These are phyloP conservation scores for Aegilops sharonensis DNA, from an alignment of 176 grass and related monocot species.

Conservation along the genomic window DNA sequence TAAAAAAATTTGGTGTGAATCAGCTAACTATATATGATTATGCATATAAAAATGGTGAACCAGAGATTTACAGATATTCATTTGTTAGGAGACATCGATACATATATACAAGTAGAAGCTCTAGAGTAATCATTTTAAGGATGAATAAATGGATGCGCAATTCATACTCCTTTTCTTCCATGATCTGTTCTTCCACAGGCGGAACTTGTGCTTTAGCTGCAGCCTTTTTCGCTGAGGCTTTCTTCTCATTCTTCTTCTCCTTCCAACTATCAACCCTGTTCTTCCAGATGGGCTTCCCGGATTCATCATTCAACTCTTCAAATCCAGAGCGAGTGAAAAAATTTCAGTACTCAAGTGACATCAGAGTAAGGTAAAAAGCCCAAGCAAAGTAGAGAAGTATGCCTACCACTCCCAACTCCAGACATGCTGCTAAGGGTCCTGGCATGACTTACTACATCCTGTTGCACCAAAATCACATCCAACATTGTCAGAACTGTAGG, in stretches of 20 bases:
- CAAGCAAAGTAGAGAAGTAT: background rate
- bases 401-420: conserved; percentile 71
- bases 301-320: conserved; percentile 81
- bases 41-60: background rate
- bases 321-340: conserved; percentile 17
- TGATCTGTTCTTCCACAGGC: conserved; percentile 73
- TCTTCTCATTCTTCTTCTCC: conserved; percentile 93
- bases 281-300: conserved; percentile 96
- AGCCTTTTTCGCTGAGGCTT: conserved; percentile 62
- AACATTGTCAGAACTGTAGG: background rate
- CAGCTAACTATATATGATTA: background rate
- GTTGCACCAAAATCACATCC: conserved; percentile 32
- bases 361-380: background rate
- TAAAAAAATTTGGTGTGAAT: background rate
- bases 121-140: background rate
- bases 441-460: conserved; percentile 72
- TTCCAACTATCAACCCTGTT: conserved; percentile 98
- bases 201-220: conserved; percentile 59
- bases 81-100: background rate
- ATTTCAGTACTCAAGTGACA: background rate
- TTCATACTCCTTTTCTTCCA: conserved; percentile 92
- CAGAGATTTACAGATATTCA: conserved; percentile 10
- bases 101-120: background rate
- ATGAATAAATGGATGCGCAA: background rate
- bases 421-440: conserved; percentile 81